These are phyloP conservation scores for Omphalotus guepiniiformis DNA, from an alignment of 768 basidiomycete genomes.

Conservation along the genomic window DNA sequence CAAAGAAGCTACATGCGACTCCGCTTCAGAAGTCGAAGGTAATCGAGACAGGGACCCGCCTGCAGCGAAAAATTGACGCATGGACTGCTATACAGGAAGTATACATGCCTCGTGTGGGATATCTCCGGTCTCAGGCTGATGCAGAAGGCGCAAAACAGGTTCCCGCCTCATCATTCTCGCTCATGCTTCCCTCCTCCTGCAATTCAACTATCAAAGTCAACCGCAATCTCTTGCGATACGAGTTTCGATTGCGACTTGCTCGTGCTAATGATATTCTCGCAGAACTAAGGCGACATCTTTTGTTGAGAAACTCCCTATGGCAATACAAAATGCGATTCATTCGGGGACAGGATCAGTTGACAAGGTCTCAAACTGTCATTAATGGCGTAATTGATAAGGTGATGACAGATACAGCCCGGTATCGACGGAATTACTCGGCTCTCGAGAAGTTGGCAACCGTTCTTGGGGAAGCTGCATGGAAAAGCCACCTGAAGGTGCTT, in stretches of 20 bases:
- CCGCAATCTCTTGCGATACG: not conserved
- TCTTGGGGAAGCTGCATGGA: not conserved
- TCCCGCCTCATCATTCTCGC: not conserved
- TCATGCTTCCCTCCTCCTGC: not conserved
- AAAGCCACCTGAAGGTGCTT: not conserved
- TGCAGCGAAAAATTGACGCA: not conserved
- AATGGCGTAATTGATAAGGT: not conserved
- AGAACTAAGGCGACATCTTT: not conserved
- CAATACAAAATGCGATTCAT: not conserved
- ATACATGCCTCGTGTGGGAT: not conserved
- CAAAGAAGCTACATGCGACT: not conserved
- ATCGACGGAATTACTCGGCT: not conserved
- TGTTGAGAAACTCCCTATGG: not conserved
- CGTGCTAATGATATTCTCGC: not conserved
- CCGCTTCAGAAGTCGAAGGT: not conserved
- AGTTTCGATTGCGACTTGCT: not conserved
- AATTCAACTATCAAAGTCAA: not conserved
- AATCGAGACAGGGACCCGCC: not conserved
- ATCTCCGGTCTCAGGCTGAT: not conserved
- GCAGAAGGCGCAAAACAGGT: not conserved
- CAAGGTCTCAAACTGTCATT: not conserved
- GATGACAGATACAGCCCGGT: not conserved
- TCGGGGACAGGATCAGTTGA: not conserved
- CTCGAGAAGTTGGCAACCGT: not conserved
- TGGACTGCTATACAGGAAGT: not conserved